Evolutionary conservation across 2,329 filamentous ascomycete species (phyloP).

Genomic region (Aspergillus sp.): DNA sequence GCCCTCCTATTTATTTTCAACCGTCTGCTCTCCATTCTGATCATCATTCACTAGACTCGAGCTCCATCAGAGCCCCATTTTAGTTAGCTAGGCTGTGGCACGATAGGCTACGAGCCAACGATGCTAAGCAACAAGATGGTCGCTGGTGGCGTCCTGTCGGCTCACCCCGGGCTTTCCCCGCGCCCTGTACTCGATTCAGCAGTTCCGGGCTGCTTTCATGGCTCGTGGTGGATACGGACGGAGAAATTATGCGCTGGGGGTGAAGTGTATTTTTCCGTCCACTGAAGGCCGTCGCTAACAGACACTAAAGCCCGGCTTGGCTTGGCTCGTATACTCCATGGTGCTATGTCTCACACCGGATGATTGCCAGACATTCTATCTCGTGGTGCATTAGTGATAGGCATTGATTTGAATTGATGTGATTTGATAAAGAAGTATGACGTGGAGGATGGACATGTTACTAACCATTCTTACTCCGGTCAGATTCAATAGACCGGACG

Average conservation of each 20-base stretch:
- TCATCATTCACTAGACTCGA: background rate
- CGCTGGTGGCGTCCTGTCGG: conserved; percentile 1
- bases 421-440: too few relatives aligned
- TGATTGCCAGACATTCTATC: background rate
- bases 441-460: too few relatives aligned
- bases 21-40: background rate
- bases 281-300: conserved; percentile 6
- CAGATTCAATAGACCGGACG: too few relatives aligned
- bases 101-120: background rate
- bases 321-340: background rate
- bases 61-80: conserved; percentile 1
- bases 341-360: background rate
- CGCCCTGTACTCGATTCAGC: conserved; percentile 7
- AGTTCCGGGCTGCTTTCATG: conserved; percentile 11
- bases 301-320: background rate
- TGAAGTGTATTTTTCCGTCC: conserved; percentile 16
- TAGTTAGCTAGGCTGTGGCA: background rate
- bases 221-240: conserved; percentile 12
- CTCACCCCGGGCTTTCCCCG: conserved; percentile 8
- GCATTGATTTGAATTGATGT: too few relatives aligned
- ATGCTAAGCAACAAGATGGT: conserved; percentile 2
- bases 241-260: conserved; percentile 14
- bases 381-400: background rate
- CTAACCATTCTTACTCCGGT: too few relatives aligned
- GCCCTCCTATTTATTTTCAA: background rate